A percentile compares a stretch with the other conserved stretches of the same genome.
These are phyloP conservation scores for Ceratocystis cacaofunesta DNA, from an alignment of 2,329 filamentous ascomycete species.

Conservation along the genomic window DNA sequence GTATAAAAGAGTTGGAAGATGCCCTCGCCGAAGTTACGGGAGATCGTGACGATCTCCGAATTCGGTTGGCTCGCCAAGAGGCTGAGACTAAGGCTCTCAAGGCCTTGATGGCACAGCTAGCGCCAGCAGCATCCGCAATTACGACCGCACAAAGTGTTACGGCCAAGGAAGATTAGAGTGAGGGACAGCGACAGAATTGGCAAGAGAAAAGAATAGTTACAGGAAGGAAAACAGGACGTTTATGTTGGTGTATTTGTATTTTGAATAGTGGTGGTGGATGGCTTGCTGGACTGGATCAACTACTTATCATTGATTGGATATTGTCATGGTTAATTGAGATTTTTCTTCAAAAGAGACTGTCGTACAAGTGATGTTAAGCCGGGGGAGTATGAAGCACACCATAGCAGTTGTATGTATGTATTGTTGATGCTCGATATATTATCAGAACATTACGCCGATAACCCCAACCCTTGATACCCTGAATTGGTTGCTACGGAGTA, in stretches of 20 bases:
- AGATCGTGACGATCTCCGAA: constrained; percentile 48
- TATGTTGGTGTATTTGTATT: too few species aligned
- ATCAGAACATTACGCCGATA: neutral
- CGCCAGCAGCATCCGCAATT: neutral
- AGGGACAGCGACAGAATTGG: neutral
- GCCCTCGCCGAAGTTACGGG: constrained; percentile 42
- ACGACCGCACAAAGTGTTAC: neutral
- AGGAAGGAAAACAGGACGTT: too few species aligned
- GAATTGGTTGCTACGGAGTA: neutral
- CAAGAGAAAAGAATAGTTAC: neutral
- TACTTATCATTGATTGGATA: neutral
- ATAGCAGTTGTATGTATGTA: too few species aligned
- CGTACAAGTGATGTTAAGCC: too few species aligned
- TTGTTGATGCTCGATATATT: too few species aligned
- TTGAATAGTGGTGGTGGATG: too few species aligned
- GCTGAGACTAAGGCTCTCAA: constrained; percentile 48
- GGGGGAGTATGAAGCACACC: too few species aligned
- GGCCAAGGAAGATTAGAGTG: neutral
- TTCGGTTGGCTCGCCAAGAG: constrained; percentile 48
- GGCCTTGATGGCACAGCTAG: constrained; percentile 28
- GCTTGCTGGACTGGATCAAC: too few species aligned
- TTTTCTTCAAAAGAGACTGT: too few species aligned
- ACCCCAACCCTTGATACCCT: neutral
- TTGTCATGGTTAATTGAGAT: neutral
- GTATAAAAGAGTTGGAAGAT: constrained; percentile 45